Evolutionary conservation across 208 protist species (phyloP).

Genomic region (Leishmania martiniquensis): DNA sequence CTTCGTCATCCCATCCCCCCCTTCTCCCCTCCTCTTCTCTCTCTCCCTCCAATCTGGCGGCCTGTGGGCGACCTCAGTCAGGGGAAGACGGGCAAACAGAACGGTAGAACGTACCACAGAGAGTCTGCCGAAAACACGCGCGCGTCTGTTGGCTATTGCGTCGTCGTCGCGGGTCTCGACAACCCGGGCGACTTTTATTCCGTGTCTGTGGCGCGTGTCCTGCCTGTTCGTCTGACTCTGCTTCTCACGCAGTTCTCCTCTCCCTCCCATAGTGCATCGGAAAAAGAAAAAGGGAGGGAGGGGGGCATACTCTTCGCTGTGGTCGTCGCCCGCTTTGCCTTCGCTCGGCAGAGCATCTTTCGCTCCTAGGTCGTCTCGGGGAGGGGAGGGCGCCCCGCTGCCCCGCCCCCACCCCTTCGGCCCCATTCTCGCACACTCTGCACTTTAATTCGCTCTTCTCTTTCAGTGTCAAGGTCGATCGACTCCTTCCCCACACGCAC

Average conservation of each 20-base stretch:
- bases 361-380: background rate
- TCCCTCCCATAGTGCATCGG: background rate
- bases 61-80: background rate
- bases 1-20: background rate
- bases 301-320: background rate
- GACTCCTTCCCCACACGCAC: background rate
- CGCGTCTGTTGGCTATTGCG: background rate
- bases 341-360: background rate
- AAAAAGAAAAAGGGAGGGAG: background rate
- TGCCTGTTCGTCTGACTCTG: background rate
- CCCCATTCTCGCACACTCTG: background rate
- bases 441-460: background rate
- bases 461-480: background rate
- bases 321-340: background rate
- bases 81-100: background rate
- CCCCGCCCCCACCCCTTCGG: background rate
- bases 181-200: background rate
- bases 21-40: background rate
- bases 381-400: background rate
- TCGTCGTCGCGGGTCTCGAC: background rate
- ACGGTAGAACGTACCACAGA: background rate
- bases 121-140: background rate
- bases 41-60: background rate
- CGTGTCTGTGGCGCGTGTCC: background rate
- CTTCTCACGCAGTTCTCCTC: background rate